Evolutionary conservation across 2,329 filamentous ascomycete species (phyloP), one percentile per base, ranked within the genome.

Genomic region (Fusarium sp.): DNA sequence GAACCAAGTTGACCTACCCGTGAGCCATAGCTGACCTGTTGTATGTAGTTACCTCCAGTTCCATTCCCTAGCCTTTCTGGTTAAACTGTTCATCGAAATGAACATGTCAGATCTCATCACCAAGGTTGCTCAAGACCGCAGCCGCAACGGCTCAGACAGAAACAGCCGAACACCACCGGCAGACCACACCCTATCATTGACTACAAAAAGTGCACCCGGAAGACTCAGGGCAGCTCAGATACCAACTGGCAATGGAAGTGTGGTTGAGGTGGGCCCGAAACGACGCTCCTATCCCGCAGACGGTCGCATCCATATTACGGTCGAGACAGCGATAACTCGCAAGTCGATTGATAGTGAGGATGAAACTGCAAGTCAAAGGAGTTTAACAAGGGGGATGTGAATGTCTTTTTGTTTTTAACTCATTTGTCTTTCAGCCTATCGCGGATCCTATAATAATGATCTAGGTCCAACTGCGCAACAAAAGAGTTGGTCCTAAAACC

Each of bases 41-140:
- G 9, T 6, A 20, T 16, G 20, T 20, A 54, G 50, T 13, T 54
- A 54, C 13, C 54, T 57, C 16, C 54, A 57, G 1, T 27, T 57
- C 6, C 54, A 57, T 13, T 37, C 54, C 11, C 3, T 57, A 0
- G 54, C 54, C 11, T 57, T 35, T 9, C 37, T 57, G 20, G 34
- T 57, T 34, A 57, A 57, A 20, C 32, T 57, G 32, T 57, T 57
- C 32, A 57, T 57, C 34, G 54, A 57, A 35, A 57, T 57, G 54
- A 37, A 57, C 34, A 57, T 57, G 54, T 30, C 54, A 6, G 54
- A 35, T 25, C 54, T 57, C 32, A 37, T 57, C 32, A 37, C 54
- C 23, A 37, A 37, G 23, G 32, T 57, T 57, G 54, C 23, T n/a
- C 54, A 37, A 57, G 54, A 25, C 32, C 32, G 20, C 20, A 27